Evolutionary conservation across 1,139 yeast genomes (phyloP), one percentile per base, ranked within the genome.

Genomic region (Kodamaea sp.): DNA sequence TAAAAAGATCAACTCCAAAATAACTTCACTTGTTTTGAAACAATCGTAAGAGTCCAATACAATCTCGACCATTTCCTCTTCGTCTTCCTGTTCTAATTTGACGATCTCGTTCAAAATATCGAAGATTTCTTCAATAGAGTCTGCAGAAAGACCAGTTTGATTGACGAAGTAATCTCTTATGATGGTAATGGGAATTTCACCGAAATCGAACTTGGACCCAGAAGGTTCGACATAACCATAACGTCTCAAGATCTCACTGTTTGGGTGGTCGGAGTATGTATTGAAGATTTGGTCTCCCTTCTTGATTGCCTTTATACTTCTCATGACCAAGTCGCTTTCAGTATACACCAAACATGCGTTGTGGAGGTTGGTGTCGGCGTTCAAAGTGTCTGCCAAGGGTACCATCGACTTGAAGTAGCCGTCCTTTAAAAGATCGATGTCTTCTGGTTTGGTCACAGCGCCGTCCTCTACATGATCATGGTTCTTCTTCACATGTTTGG

Each of bases 201-300:
- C 96, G 48, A 86, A 83, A 55, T 92, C 97, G 53, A 68, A 78
- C 33, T 74, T 76, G 1, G 96, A 86, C 0, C 90, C 90, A 9
- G 70, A 71, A 39, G 68, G 59, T 58, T 92, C 97, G 15, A 87
- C 94, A 51, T 87, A 92, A 0, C 98, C 98, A 47, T 90, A 92
- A 37, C 96, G 73, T 49, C 98, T 76, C 38, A 92, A 67, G 23
- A 92, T 71, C 51, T 92, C 97, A 21, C 92, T 70, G 55, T 90
- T 90, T 16, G 97, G 95, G 45, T 86, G 82, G 34, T 88, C 94
- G 2, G 96, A 95, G 56, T 92, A 92, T 0, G 90, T 84, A 58
- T 90, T 90, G 61, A 76, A 90, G 3, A 92, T 67, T 53, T 92
- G 97, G 15, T 78, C 81, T 2, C 86, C 90, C 27, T 63, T 62